Base-by-base conservation (phyloP, 305 asterid species). In the Stenogyne calaminthoides region DNA sequence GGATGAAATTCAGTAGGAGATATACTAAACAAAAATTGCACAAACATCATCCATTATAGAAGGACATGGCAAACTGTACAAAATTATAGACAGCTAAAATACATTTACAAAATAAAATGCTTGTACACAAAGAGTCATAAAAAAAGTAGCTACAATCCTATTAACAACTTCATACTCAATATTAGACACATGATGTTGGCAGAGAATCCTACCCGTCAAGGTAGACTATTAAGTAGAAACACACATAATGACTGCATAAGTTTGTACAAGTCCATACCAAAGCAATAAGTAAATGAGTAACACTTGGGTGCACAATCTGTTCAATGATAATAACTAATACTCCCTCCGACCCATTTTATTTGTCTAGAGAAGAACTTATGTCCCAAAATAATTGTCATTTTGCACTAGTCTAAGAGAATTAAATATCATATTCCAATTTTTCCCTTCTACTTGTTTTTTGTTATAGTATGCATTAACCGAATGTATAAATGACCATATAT, bases 11-110 rank as follows among this genome's bases (percentile, higher is more conserved):
- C 15, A 37, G 27, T 62, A 16, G 49, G 67, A 39, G 29, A 62
- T 62, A 36, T 12, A 25, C 42, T 25, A 61, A 57, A 61, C 51
- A 62, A 47, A 67, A 66, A 42, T 37, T 70, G 67, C 47, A 75
- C 14, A 25, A 36, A 60, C 25, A 37, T 32, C 15, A 12, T 49
- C 42, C 39, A 32, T 16, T n/a, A 57, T 46, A 9, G 0, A 60
- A 66, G 62, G 9, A 27, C 18, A 61, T 27, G 46, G 22, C 9
- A 34, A 10, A 20, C 42, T 55, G 14, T 20, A 27, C 34, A 19
- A 20, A 55, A 36, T 54, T 10, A 37, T 34, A 25, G 57, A 58
- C 3, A 42, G 34, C 44, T 25, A 20, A 40, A 27, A 47, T 47
- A 34, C 9, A 71, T 60, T 29, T 19, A 6, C 52, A 37, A n/a